phyloP scores from a whole-genome alignment of 768 basidiomycete species.

The Leccinum disarticulatum region DNA sequence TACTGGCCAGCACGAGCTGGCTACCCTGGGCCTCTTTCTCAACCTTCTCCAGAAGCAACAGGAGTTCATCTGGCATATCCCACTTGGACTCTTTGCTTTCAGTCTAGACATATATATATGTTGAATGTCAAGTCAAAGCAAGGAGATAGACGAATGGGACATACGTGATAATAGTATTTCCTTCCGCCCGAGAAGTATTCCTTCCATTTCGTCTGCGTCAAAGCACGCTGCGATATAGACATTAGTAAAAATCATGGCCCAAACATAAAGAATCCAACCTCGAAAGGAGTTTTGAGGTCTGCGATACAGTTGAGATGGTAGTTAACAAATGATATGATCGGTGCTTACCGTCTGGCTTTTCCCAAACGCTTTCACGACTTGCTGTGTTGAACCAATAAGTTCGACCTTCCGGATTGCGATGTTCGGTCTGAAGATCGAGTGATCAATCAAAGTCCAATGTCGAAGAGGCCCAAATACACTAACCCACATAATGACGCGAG shows the following conservation, averaged over 20 bases:
- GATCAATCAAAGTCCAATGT: constrained; percentile 2
- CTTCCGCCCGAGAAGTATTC: constrained; percentile 92
- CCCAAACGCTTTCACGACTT: constrained; percentile 93
- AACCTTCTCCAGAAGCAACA: constrained; percentile 80
- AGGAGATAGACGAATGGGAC: constrained; percentile 18
- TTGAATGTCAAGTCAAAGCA: background rate
- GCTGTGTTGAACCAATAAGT: constrained; percentile 96
- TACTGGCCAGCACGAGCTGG: constrained; percentile 36
- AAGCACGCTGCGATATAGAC: constrained; percentile 59
- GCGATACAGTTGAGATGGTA: constrained; percentile 7
- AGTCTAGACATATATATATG: constrained; percentile 44
- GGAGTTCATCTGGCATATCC: constrained; percentile 94
- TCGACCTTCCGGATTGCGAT: constrained; percentile 94
- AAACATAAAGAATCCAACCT: constrained; percentile 48
- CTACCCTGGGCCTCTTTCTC: constrained; percentile 64
- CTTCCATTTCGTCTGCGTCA: constrained; percentile 91
- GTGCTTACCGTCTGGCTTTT: constrained; percentile 87
- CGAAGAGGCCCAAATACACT: constrained; percentile 10
- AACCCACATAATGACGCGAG: constrained; percentile 30
- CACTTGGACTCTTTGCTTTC: constrained; percentile 93
- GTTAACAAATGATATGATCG: constrained; percentile 1
- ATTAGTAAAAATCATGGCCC: constrained; percentile 3
- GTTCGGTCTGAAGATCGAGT: constrained; percentile 65
- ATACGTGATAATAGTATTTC: constrained; percentile 88
- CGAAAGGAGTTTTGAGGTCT: constrained; percentile 92